Percentiles rank a stretch among this genome's conserved stretches.
These are phyloP conservation scores for Wickerhamomyces silvicola DNA, from an alignment of 805 yeast genomes.

Conservation along the genomic window DNA sequence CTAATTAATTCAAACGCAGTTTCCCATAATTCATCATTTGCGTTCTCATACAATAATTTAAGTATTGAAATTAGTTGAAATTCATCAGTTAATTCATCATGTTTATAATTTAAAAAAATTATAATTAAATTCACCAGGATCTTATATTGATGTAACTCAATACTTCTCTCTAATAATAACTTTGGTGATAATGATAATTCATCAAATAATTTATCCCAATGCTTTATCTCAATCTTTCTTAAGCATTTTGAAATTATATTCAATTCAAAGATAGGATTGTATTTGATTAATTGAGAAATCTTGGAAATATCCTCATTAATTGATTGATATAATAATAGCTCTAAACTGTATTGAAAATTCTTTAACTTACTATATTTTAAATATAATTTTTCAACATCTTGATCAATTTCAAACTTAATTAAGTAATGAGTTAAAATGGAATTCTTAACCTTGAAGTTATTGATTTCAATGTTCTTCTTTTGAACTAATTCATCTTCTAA, in stretches of 20 bases:
- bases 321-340: constrained; percentile 35
- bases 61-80: constrained; percentile 18
- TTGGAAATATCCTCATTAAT: constrained; percentile 16
- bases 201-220: constrained; percentile 39
- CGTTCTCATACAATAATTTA: constrained; percentile 22
- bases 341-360: constrained; percentile 38
- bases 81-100: constrained; percentile 10
- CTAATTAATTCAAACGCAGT: constrained; percentile 24
- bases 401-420: constrained; percentile 35
- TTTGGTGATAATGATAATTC: constrained; percentile 34
- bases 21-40: constrained; percentile 25
- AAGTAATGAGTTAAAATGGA: constrained; percentile 40
- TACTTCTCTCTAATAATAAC: constrained; percentile 33
- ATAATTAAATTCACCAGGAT: constrained; percentile 40
- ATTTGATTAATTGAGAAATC: constrained; percentile 16
- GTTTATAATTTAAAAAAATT: constrained; percentile 39
- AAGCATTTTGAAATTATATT: constrained; percentile 41
- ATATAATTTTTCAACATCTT: constrained; percentile 6
- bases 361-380: constrained; percentile 27
- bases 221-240: constrained; percentile 42
- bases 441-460: constrained; percentile 29
- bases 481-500: constrained; percentile 29
- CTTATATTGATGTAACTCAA: constrained; percentile 35
- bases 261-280: constrained; percentile 17
- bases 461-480: constrained; percentile 25